Base-by-base conservation (phyloP, 208 protist genomes). In the Herpetomonas samuelpessoai region DNA sequence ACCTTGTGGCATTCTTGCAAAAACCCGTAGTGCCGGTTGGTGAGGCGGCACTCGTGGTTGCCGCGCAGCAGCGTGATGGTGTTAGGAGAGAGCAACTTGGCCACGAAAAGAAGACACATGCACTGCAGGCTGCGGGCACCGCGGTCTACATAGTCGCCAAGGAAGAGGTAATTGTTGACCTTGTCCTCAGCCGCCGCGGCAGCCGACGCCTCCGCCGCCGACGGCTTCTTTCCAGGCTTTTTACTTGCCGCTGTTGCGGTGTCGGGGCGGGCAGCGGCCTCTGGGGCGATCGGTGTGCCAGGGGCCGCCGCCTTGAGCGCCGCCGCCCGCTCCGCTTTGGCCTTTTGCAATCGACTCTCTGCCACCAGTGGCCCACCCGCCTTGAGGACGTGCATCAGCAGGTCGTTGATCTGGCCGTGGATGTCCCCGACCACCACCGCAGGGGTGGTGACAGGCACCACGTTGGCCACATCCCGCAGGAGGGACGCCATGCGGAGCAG, bases 11-110 rank as follows among this genome's bases (percentile, higher is more conserved):
- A 99, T 78, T 99, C 99, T 48, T 99, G 97, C 51, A 99, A 98
- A 76, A 99, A 99, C 44, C 99, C 99, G 76, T 99, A 99, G 65
- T 99, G 97, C 50, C 97, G 76, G 68, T 99, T 99, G 54, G 99
- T 99, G 19, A 92, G 93, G 6, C 90, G 77, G 74, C 95, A 99
- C 81, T 99, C 99, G 77, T 99, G 98, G 79, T 99, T 99, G 30
- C 99, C 99, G 31, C 99, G 86, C 3, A 99, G 79, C 24, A 99
- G 82, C 67, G 99, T 99, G 57, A 99, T 98, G 52, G 97, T 98
- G 46, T 98, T 79, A 18, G 97, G 98, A 49, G 97, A 98, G 44
- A 98, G 88, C 59, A 99, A 81, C 74, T 99, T 99, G 57, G 98
- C 98, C 9, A 96, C 90, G 46, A 98, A 92, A 18, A 98, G 82